These are phyloP conservation scores for Penicillium brasilianum DNA, from an alignment of 2,329 filamentous ascomycete genomes.

Conservation along the genomic window DNA sequence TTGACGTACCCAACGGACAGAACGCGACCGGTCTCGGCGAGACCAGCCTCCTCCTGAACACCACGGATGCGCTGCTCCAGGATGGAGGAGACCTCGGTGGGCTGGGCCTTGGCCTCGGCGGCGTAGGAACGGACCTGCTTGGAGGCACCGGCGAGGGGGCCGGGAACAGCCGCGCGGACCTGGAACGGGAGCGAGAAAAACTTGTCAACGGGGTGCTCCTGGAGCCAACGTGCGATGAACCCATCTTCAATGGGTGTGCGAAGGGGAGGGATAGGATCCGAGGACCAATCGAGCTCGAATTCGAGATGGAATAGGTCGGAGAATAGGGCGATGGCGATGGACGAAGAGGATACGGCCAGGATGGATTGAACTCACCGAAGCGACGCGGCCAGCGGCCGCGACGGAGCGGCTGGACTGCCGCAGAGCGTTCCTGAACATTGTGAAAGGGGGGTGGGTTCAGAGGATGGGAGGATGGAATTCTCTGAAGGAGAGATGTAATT, in stretches of 20 bases:
- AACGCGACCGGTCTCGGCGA: slow-evolving; percentile 98
- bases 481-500: slow-evolving; percentile 50
- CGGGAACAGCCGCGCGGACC: slow-evolving; percentile 85
- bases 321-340: slow-evolving; percentile 31
- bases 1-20: slow-evolving; percentile 93
- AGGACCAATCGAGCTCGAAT: slow-evolving; percentile 39
- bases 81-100: slow-evolving; percentile 98
- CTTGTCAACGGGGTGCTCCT: slow-evolving; percentile 58
- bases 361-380: slow-evolving; percentile 79
- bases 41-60: slow-evolving; percentile 93
- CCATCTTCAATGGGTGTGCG: slow-evolving; percentile 29
- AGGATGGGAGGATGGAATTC: slow-evolving; percentile 50
- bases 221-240: slow-evolving; percentile 30
- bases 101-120: slow-evolving; percentile 89
- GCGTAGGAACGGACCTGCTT: slow-evolving; percentile 86
- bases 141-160: slow-evolving; percentile 71
- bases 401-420: slow-evolving; percentile 95
- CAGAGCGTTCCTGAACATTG: slow-evolving; percentile 98
- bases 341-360: slow-evolving; percentile 49
- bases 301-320: slow-evolving; percentile 38
- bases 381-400: slow-evolving; percentile 88
- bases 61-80: slow-evolving; percentile 99
- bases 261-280: slow-evolving; percentile 31
- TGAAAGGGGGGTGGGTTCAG: slow-evolving; percentile 52
- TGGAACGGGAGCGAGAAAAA: slow-evolving; percentile 53